phyloP scores from a whole-genome alignment of 2,329 filamentous ascomycete genomes.

The Colletotrichum sublineola region DNA sequence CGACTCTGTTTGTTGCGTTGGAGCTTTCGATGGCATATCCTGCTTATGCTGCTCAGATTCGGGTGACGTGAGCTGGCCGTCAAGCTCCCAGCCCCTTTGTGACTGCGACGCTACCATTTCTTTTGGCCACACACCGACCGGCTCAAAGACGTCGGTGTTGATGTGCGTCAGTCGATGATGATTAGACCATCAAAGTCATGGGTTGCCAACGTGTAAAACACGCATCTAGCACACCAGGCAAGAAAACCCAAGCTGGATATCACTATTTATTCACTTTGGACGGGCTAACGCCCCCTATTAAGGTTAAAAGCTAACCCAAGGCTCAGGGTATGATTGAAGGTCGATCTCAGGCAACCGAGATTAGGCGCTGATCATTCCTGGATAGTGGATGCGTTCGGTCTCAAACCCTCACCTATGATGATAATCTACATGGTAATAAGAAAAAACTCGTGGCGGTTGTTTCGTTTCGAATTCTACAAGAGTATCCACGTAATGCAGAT shows the following conservation, averaged over 20 bases:
- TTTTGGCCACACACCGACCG: background rate
- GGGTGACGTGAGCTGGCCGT: constrained; percentile 18
- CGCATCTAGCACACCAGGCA: background rate
- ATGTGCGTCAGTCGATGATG: background rate
- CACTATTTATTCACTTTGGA: background rate
- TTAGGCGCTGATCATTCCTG: background rate
- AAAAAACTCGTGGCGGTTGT: background rate
- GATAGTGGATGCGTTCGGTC: constrained; percentile 2
- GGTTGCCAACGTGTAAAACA: background rate
- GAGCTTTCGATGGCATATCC: background rate
- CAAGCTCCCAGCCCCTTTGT: constrained; percentile 27
- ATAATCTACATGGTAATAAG: background rate
- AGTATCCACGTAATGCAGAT: constrained; percentile 5
- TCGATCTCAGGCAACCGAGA: constrained; percentile 30
- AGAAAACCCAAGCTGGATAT: background rate
- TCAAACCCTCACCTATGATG: constrained; percentile 9
- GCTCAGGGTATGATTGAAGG: constrained; percentile 11
- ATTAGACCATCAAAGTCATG: background rate
- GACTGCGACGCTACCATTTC: constrained; percentile 9
- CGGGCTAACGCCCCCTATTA: background rate
- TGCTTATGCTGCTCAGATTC: background rate
- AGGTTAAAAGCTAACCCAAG: background rate
- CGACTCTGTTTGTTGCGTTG: background rate
- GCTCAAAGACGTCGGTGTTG: background rate
- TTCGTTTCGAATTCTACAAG: background rate